Percentiles rank a stretch among this genome's conserved stretches.
phyloP scores from a whole-genome alignment of 2,329 filamentous ascomycete species.

The Talaromyces sp. region DNA sequence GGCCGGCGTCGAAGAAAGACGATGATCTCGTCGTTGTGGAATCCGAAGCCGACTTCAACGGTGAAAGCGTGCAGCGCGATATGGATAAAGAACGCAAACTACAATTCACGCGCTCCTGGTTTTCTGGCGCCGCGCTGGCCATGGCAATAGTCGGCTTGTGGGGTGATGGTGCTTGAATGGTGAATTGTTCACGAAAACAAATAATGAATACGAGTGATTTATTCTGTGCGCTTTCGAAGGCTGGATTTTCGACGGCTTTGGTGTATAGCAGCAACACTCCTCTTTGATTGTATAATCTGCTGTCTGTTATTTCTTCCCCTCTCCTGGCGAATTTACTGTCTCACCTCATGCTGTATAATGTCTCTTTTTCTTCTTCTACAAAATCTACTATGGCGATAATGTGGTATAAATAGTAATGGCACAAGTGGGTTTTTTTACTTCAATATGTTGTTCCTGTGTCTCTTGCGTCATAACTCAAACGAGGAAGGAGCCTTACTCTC shows the following conservation, averaged over 20 bases:
- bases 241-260: constrained; percentile 10
- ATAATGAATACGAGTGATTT: background rate
- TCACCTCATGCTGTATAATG: background rate
- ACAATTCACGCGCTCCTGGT: constrained; percentile 33
- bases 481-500: background rate
- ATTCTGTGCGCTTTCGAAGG: constrained; percentile 3
- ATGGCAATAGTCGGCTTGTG: constrained; percentile 47
- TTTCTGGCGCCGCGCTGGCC: constrained; percentile 39
- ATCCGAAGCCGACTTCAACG: constrained; percentile 38
- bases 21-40: constrained; percentile 36
- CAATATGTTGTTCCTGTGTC: background rate
- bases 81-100: constrained; percentile 40
- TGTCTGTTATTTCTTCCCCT: background rate
- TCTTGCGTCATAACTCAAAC: background rate
- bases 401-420: background rate
- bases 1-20: constrained; percentile 25
- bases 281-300: constrained; percentile 8
- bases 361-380: background rate
- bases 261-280: background rate
- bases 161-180: constrained; percentile 38
- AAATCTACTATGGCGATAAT: background rate
- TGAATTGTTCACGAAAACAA: background rate
- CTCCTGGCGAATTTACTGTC: background rate
- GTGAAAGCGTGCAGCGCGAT: constrained; percentile 41
- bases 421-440: background rate